Evolutionary conservation across 257 asterid species (phyloP).

Genomic region (Thymus mandschuricus): DNA sequence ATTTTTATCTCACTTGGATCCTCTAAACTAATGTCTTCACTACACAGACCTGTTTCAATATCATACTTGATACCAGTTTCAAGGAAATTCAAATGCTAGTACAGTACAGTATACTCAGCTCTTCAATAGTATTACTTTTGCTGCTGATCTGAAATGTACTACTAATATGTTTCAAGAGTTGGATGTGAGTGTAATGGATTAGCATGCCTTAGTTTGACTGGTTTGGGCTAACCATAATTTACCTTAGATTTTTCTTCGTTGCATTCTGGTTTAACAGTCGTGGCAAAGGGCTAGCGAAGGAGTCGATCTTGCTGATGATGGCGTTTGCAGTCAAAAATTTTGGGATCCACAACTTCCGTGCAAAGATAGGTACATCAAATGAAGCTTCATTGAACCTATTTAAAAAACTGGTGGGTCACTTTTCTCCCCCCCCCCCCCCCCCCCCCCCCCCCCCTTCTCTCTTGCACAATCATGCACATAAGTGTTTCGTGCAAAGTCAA

Average conservation of each 20-base stretch:
- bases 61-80: no score
- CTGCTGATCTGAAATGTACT: slow-evolving; percentile 4
- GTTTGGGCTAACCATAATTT: not conserved
- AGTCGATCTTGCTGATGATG: slow-evolving; percentile 86
- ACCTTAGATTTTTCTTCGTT: not conserved
- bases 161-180: not conserved
- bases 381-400: slow-evolving; percentile 75
- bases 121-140: not conserved
- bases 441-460: not conserved
- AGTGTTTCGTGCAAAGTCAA: not conserved
- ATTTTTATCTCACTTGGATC: no score
- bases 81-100: not conserved
- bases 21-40: not conserved
- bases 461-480: not conserved
- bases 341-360: slow-evolving; percentile 58
- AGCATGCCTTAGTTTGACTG: not conserved
- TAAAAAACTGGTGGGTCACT: slow-evolving; percentile 61
- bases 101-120: not conserved
- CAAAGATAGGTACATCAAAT: slow-evolving; percentile 80
- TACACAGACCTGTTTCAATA: not conserved
- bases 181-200: not conserved
- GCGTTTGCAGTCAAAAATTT: slow-evolving; percentile 65
- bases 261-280: slow-evolving; percentile 53
- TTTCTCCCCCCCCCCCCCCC: slow-evolving; percentile 10
- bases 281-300: slow-evolving; percentile 90